These are phyloP conservation scores for Penicillium sp. DNA, from an alignment of 2,329 filamentous ascomycete genomes.

Conservation along the genomic window DNA sequence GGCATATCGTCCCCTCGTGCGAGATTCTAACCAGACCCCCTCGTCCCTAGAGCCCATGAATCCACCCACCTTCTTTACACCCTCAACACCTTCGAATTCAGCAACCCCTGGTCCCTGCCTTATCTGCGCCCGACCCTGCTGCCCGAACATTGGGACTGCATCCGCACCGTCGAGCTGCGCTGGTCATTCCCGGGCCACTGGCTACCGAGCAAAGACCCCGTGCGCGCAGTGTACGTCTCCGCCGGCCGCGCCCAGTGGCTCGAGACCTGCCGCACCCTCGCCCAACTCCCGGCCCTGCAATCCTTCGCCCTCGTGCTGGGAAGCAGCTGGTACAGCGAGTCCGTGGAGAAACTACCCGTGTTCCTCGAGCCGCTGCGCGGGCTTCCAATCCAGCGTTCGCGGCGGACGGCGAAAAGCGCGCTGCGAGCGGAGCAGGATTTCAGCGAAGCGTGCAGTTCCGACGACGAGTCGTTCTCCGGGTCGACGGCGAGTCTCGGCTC, in stretches of 20 bases:
- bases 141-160: constrained; percentile 27
- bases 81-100: constrained; percentile 39
- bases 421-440: neutral
- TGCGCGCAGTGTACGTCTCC: constrained; percentile 38
- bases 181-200: constrained; percentile 43
- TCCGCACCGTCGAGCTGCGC: constrained; percentile 37
- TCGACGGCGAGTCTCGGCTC: too few species aligned
- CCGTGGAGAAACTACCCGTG: constrained; percentile 34
- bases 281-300: constrained; percentile 25
- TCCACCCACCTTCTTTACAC: constrained; percentile 37
- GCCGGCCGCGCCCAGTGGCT: constrained; percentile 39
- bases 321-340: constrained; percentile 39
- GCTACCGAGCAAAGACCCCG: constrained; percentile 42
- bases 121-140: constrained; percentile 39
- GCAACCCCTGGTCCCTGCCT: constrained; percentile 40
- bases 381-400: constrained; percentile 18
- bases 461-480: neutral
- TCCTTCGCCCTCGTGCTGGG: constrained; percentile 33
- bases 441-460: too few species aligned
- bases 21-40: constrained; percentile 1
- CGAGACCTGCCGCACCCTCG: constrained; percentile 34
- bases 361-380: constrained; percentile 38
- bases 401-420: neutral
- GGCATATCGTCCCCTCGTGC: too few species aligned
- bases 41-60: constrained; percentile 34